Evolutionary conservation across 805 yeast species (phyloP), one percentile per base, ranked within the genome.

Genomic region (Metschnikowia borealis): DNA sequence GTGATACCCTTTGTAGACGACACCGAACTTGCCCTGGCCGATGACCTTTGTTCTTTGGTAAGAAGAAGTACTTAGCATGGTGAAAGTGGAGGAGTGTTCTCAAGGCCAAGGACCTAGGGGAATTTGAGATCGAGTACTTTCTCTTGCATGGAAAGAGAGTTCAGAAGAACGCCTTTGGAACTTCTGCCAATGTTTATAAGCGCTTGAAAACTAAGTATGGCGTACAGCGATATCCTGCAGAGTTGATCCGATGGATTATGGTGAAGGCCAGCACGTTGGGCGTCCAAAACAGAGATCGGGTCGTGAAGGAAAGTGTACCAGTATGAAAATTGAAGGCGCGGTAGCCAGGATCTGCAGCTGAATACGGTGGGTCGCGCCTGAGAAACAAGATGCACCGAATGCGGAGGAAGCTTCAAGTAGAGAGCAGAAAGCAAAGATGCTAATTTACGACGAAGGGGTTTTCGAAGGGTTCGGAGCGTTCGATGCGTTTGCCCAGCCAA

Each of bases 1-100:
- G 60, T 85, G 80, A 47, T 78, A 72, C 18, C 96, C 99, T 65
- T 90, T 91, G 68, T 92, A 94, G 4, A 94, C 99, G 23, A 91
- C 85, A 42, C 99, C 99, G 68, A 94, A 94, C 71, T 90, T 94
- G 20, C 99, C 99, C 51, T 95, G 79, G 7, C 99, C 99, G 13
- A 95, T 86, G 33, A 90, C 84, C 68, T 94, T 97, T 13, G 92
- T 85, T 43, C 96, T 78, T 61, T 85, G 84, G 69, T 84, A 90
- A 8, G 55, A 50, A 2, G 57, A 44, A 33, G 49, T 46, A 23
- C 46, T 47, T 46, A 50, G 54, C 60, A 57, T 55, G 23, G 43
- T 35, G 46, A 11, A 42, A 32, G 35, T 42, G 18, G 33, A 13
- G 10, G 18, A 10, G 6, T 32, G 32, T 13, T 13, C 14, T 32